phyloP scores from a whole-genome alignment of 371 early-diverging fungal genomes.

The Mucor lusitanicus region DNA sequence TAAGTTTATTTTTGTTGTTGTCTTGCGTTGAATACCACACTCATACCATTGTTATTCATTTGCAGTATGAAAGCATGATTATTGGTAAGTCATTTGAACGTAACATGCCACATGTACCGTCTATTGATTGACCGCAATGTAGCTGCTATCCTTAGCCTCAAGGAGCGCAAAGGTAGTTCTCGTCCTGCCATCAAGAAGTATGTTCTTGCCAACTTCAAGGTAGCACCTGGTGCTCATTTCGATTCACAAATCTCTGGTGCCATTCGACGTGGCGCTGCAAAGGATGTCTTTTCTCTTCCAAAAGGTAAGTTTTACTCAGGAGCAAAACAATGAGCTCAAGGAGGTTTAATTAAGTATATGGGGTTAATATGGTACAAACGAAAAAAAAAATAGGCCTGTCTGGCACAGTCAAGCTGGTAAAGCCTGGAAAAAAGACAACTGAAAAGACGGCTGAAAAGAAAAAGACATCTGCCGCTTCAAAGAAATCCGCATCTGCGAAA shows the following conservation, averaged over 20 bases:
- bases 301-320: constrained; percentile 44
- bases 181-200: constrained; percentile 77
- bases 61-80: constrained; percentile 24
- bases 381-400: too few relatives aligned
- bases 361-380: too few relatives aligned
- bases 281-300: constrained; percentile 60
- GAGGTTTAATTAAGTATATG: background rate
- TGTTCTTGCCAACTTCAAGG: constrained; percentile 68
- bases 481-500: constrained; percentile 31
- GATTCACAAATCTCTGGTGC: constrained; percentile 61
- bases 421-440: constrained; percentile 54
- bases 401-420: constrained; percentile 36
- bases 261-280: constrained; percentile 59
- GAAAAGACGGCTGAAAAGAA: constrained; percentile 30
- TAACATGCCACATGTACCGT: too few relatives aligned
- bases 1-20: background rate
- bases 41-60: background rate
- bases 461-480: background rate
- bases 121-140: too few relatives aligned
- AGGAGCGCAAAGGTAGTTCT: constrained; percentile 71
- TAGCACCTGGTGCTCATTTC: constrained; percentile 44
- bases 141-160: constrained; percentile 55
- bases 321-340: background rate
- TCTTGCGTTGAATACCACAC: background rate
- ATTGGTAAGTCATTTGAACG: constrained; percentile 11